These are phyloP conservation scores for Halophytophthora batemanensis DNA, from an alignment of 352 stramenopile genomes.

Conservation along the genomic window DNA sequence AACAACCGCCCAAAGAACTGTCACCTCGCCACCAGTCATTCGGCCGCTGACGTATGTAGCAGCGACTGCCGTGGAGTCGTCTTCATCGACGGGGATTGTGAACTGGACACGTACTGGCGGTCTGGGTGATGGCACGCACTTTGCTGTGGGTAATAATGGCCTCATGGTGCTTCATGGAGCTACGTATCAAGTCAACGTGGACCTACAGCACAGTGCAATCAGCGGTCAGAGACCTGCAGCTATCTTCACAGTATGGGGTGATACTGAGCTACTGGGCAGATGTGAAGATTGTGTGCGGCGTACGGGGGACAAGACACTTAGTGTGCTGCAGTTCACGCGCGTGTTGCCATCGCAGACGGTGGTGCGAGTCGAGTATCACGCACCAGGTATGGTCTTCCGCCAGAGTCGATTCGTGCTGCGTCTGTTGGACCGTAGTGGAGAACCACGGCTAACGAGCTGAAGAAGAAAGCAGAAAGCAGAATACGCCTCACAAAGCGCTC, in stretches of 20 bases:
- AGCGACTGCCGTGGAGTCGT: slow-evolving; percentile 14
- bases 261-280: slow-evolving; percentile 15
- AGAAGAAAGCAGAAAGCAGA: no score
- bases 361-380: slow-evolving; percentile 30
- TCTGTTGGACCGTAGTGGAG: slow-evolving; percentile 7
- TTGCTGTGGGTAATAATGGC: slow-evolving; percentile 28
- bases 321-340: slow-evolving; percentile 23
- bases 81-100: slow-evolving; percentile 17
- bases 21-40: neutral
- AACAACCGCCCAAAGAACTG: neutral
- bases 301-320: slow-evolving; percentile 16
- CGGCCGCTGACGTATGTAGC: slow-evolving; percentile 25
- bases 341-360: slow-evolving; percentile 18
- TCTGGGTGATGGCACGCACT: slow-evolving; percentile 14
- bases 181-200: slow-evolving; percentile 33
- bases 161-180: slow-evolving; percentile 20
- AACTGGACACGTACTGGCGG: slow-evolving; percentile 25
- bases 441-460: neutral
- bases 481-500: no score
- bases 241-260: slow-evolving; percentile 40
- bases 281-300: slow-evolving; percentile 16
- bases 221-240: neutral
- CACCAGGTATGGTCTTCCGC: slow-evolving; percentile 14
- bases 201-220: slow-evolving; percentile 21
- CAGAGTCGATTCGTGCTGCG: slow-evolving; percentile 18